These are phyloP conservation scores for Aspergillus intermedius DNA, from an alignment of 2,329 filamentous ascomycete species.

Conservation along the genomic window DNA sequence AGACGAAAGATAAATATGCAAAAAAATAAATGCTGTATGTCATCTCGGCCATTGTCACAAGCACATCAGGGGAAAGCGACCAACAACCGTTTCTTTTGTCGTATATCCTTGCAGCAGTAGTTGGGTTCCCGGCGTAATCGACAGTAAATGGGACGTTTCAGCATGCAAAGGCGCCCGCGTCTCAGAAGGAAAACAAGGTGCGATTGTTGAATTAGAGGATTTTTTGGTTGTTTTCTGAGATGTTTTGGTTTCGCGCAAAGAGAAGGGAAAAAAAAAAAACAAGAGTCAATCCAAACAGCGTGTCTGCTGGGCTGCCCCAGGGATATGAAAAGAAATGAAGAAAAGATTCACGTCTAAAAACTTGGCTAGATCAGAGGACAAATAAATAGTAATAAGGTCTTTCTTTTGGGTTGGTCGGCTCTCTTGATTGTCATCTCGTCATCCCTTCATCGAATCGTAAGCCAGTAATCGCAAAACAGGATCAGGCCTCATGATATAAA, in stretches of 20 bases:
- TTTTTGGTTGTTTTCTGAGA: conserved; percentile 23
- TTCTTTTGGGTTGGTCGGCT: conserved; percentile 24
- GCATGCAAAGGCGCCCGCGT: conserved; percentile 21
- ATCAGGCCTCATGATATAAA: conserved; percentile 35
- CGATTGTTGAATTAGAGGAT: conserved; percentile 8
- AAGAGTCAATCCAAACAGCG: conserved; percentile 25
- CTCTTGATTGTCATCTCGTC: conserved; percentile 41
- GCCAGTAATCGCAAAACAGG: conserved; percentile 34
- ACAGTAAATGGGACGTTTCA: conserved; percentile 14
- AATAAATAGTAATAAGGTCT: conserved; percentile 17
- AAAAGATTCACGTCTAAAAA: conserved; percentile 28
- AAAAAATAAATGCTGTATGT: conserved; percentile 35
- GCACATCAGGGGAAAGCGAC: conserved; percentile 10
- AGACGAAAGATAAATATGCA: conserved; percentile 16
- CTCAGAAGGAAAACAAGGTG: conserved; percentile 2
- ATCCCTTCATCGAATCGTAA: conserved; percentile 45
- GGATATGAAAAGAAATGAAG: conserved; percentile 14
- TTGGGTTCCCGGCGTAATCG: conserved; percentile 15
- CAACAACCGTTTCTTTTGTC: conserved; percentile 18
- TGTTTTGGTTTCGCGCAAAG: conserved; percentile 14
- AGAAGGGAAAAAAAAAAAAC: conserved; percentile 22
- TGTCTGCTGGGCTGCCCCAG: conserved; percentile 34
- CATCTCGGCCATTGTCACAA: conserved; percentile 26
- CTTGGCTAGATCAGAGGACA: conserved; percentile 36
- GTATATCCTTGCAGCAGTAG: conserved; percentile 26